A percentile compares a stretch with the other conserved stretches of the same genome.
Conservation (phyloP, 148 eudicot species). For the Rhododendron ferrugineum region DNA sequence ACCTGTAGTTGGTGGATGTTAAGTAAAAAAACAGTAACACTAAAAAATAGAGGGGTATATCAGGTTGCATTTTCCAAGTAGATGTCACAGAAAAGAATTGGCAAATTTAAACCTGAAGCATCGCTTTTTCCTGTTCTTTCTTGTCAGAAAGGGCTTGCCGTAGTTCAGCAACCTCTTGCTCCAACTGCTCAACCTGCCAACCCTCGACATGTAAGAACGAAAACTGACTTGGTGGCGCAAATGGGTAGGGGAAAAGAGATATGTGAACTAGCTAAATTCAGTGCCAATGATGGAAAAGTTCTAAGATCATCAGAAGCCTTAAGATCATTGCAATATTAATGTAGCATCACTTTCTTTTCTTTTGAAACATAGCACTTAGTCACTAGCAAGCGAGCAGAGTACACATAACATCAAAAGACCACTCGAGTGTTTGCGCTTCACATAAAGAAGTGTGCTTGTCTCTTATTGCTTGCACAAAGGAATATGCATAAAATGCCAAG, state of each 20-base stretch:
- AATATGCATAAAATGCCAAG: neutral
- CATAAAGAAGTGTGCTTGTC: neutral
- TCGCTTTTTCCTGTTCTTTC: constrained; percentile 67
- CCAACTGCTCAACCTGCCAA: constrained; percentile 70
- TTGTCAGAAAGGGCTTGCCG: constrained; percentile 58
- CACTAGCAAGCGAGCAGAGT: neutral
- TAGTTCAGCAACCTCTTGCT: constrained; percentile 60
- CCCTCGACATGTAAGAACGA: constrained; percentile 9
- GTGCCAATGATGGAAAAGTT: neutral
- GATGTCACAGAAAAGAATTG: neutral
- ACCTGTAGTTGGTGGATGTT: constrained; percentile 35
- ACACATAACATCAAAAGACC: neutral
- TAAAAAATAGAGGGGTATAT: neutral
- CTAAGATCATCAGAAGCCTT: neutral
- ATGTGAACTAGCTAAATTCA: neutral
- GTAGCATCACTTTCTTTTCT: neutral
- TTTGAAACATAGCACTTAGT: neutral
- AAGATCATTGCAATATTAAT: neutral
- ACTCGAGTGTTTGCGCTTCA: neutral
- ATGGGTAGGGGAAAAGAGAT: neutral
- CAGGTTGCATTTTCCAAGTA: neutral
- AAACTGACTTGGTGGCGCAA: neutral
- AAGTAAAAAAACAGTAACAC: constrained; percentile 4
- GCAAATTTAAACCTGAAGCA: constrained; percentile 59
- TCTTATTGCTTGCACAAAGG: neutral